A percentile compares a stretch with the other conserved stretches of the same genome.
phyloP scores from a whole-genome alignment of 306 rosid species.

The Calophaca sinica region DNA sequence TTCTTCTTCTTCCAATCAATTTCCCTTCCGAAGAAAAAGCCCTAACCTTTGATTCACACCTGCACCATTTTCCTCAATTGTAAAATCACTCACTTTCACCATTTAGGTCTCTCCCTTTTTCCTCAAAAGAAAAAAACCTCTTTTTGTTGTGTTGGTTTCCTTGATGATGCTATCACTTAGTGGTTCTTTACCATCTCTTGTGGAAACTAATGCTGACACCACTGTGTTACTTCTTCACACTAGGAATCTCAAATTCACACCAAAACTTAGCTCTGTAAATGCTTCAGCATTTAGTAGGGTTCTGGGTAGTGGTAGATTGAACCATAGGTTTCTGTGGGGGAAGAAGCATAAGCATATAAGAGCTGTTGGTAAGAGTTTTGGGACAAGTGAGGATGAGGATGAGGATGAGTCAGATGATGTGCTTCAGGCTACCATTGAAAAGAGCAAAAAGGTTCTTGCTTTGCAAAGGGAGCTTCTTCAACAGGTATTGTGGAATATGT shows the following conservation, averaged over 20 bases:
- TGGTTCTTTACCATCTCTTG: slow-evolving; percentile 56
- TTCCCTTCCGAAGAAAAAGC: neutral
- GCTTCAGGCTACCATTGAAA: slow-evolving; percentile 75
- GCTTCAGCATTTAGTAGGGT: slow-evolving; percentile 44
- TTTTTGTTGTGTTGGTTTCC: neutral
- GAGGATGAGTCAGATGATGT: slow-evolving; percentile 57
- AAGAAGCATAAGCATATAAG: slow-evolving; percentile 42
- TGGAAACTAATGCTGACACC: slow-evolving; percentile 56
- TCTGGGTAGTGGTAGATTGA: slow-evolving; percentile 51
- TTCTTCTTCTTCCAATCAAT: slow-evolving; percentile 14
- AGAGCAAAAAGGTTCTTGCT: slow-evolving; percentile 86
- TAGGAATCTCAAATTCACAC: slow-evolving; percentile 40
- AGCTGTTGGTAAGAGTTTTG: slow-evolving; percentile 54
- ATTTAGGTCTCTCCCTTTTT: slow-evolving; percentile 47
- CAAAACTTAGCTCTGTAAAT: slow-evolving; percentile 29
- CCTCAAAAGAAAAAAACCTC: neutral
- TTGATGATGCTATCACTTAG: slow-evolving; percentile 65
- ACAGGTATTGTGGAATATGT: slow-evolving; percentile 60
- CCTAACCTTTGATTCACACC: neutral
- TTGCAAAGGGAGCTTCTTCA: slow-evolving; percentile 77
- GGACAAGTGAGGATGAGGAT: slow-evolving; percentile 53
- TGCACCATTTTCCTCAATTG: slow-evolving; percentile 17
- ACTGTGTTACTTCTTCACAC: slow-evolving; percentile 51
- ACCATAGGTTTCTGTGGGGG: slow-evolving; percentile 46
- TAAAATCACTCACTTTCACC: slow-evolving; percentile 42